Base-by-base conservation (phyloP, 2,329 filamentous ascomycete species). In the Ceratocystis papillata region DNA sequence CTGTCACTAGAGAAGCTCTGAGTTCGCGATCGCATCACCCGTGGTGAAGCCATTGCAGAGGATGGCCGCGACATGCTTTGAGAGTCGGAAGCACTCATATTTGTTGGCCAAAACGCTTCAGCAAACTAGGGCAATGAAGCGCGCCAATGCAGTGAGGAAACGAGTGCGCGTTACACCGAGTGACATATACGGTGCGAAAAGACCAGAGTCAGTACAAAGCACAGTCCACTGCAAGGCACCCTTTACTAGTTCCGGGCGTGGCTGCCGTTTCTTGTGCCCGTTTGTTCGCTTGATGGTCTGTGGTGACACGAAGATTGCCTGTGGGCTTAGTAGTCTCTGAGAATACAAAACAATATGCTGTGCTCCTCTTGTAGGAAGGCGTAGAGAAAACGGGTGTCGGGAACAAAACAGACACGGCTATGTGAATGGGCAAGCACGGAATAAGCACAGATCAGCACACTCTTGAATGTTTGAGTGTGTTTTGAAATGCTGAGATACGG, bases 1-100 rank as follows among this genome's bases (percentile, higher is more conserved):
- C 83, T 78, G 74, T 90, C 87, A 78, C 87, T 89, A 68, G 85
- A 89, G 69, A 88, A 80, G 75, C 87, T 89, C 70, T 82, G 81
- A 15, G 81, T 79, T 71, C 82, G 78, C 45, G 82, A 83, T 70
- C 76, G 73, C 68, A 73, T 71, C 57, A 71, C 72, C 64, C 74
- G 73, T 33, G 70, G 73, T 57, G 76, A 75, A 53, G 72, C 67
- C 66, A 73, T 70, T 68, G 71, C 74, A 48, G 75, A 75, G 25
- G 73, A 68, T 68, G 75, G 74, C 67, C 73, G 73, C 67, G 75
- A 76, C 71, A 65, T 65, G 53, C n/a, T 65, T 30, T 64, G 62
- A 30, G 66, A 10, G 33, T 68, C 67, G 44, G 63, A 30, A 41
- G 60, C 55, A 44, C 30, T 65, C 67, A 68, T 68, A 64, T 59